phyloP scores from a whole-genome alignment of 768 basidiomycete genomes.

The Pleurotus eryngii region DNA sequence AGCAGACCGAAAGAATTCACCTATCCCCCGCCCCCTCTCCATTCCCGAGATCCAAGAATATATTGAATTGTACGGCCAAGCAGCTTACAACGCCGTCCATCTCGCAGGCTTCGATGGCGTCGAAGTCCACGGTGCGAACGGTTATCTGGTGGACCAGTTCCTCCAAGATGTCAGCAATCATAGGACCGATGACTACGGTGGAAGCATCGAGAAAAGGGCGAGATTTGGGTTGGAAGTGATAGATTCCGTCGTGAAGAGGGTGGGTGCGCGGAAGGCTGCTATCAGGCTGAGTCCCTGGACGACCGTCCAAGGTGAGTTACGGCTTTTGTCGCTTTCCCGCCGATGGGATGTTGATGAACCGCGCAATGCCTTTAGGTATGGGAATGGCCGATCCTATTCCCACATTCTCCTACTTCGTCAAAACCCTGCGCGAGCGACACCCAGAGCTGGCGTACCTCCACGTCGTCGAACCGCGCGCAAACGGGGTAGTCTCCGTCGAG shows the following conservation, averaged over 20 bases:
- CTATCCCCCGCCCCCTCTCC: conserved; percentile 30
- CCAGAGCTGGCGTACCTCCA: conserved; percentile 42
- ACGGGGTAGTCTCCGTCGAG: background rate
- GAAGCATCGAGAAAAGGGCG: conserved; percentile 46
- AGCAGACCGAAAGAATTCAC: background rate
- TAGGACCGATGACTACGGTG: conserved; percentile 56
- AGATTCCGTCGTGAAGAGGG: conserved; percentile 35
- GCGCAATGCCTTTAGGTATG: conserved; percentile 26
- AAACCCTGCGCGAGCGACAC: conserved; percentile 19
- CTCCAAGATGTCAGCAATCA: conserved; percentile 39
- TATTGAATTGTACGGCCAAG: conserved; percentile 37
- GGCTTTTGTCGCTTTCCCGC: background rate
- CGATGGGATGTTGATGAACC: conserved; percentile 2
- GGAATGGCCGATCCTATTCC: conserved; percentile 29
- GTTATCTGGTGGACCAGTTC: conserved; percentile 47
- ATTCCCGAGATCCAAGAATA: conserved; percentile 37
- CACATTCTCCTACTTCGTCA: conserved; percentile 30
- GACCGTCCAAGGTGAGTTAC: conserved; percentile 23
- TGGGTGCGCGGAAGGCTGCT: conserved; percentile 40
- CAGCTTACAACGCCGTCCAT: conserved; percentile 39
- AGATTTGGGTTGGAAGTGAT: conserved; percentile 46
- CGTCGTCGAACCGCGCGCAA: conserved; percentile 28
- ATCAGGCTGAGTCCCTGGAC: conserved; percentile 43
- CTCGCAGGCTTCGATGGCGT: conserved; percentile 55
- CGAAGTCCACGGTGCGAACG: conserved; percentile 24